A percentile compares a stretch with the other conserved stretches of the same genome.
Conservation (phyloP, 768 basidiomycete genomes). For the Clitopilus hobsonii region DNA sequence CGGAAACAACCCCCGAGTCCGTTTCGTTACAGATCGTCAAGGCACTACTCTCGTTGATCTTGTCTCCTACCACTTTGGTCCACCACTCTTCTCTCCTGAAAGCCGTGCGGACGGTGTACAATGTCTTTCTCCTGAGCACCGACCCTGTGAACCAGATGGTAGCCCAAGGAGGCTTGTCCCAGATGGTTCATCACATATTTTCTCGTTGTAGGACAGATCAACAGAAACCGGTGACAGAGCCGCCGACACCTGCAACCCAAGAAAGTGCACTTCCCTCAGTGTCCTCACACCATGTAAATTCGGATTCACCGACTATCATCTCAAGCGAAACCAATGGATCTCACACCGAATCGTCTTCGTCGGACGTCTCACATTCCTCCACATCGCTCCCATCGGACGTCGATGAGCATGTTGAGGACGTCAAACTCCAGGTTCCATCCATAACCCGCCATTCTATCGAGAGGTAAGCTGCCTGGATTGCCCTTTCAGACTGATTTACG, state of each 20-base stretch:
- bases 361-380: slow-evolving; percentile 6
- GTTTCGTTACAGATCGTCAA: slow-evolving; percentile 97
- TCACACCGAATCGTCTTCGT: slow-evolving; percentile 1
- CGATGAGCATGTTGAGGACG: slow-evolving; percentile 1
- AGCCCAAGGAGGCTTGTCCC: slow-evolving; percentile 94
- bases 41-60: slow-evolving; percentile 82
- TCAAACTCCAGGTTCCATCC: background rate
- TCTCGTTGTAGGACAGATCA: slow-evolving; percentile 56
- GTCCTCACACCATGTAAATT: background rate
- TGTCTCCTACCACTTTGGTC: slow-evolving; percentile 82
- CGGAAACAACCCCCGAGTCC: slow-evolving; percentile 81
- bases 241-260: slow-evolving; percentile 11
- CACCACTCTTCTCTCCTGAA: slow-evolving; percentile 96
- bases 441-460: background rate
- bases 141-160: slow-evolving; percentile 96
- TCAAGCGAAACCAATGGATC: slow-evolving; percentile 8
- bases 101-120: slow-evolving; percentile 96
- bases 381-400: slow-evolving; percentile 5
- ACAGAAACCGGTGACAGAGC: slow-evolving; percentile 14
- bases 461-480: slow-evolving; percentile 2
- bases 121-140: slow-evolving; percentile 88
- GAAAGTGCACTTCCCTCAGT: slow-evolving; percentile 13
- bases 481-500: slow-evolving; percentile 21
- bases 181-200: slow-evolving; percentile 98
- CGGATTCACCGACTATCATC: background rate